These are phyloP conservation scores for Santalum album DNA, from an alignment of 164 flowering plant species.

Conservation along the genomic window DNA sequence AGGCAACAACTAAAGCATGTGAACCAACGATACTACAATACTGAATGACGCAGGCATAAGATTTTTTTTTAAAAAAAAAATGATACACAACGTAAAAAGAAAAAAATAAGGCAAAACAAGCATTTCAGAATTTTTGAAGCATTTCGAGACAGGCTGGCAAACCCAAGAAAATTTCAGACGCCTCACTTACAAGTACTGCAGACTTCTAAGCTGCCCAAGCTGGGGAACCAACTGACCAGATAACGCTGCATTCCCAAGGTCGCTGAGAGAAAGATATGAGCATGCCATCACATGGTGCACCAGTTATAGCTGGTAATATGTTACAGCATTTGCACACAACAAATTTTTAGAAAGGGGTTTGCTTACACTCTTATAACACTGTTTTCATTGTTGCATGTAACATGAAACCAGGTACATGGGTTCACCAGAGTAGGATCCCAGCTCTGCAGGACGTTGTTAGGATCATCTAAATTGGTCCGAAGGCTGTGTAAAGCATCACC, in stretches of 20 bases:
- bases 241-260: constrained; percentile 87
- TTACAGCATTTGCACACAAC: neutral
- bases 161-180: neutral
- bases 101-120: no score
- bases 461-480: constrained; percentile 61
- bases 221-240: constrained; percentile 83
- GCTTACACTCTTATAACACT: constrained; percentile 93
- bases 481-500: constrained; percentile 88
- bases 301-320: neutral
- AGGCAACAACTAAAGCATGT: no score
- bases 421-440: constrained; percentile 97
- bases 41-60: no score
- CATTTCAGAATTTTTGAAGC: no score
- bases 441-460: constrained; percentile 82
- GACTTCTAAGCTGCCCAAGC: constrained; percentile 74
- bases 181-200: constrained; percentile 79
- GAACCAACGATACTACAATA: no score
- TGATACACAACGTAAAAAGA: no score
- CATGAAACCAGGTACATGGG: constrained; percentile 97
- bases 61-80: no score
- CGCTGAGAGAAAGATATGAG: constrained; percentile 36
- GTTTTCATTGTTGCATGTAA: constrained; percentile 86
- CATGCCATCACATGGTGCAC: constrained; percentile 1
- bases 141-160: neutral
- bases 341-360: neutral